Base-by-base conservation (phyloP, 1,284 basidiomycete species). In the Rhizoctonia solani region DNA sequence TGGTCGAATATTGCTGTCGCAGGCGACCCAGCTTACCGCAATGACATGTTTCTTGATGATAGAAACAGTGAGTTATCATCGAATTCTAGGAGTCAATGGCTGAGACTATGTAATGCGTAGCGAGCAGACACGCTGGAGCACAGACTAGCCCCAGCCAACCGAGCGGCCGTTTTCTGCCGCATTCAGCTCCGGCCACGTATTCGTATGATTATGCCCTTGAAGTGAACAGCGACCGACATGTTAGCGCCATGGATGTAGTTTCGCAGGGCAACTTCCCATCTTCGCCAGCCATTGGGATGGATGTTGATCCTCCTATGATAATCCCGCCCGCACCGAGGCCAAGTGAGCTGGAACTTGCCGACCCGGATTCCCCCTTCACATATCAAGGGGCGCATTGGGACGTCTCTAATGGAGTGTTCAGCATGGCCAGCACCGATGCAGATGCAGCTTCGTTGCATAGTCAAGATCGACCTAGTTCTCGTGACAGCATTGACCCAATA, bases 341-440 rank as follows among this genome's bases (percentile, higher is more conserved):
- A 2, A 37, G 8, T 21, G 49, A 41, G 14, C 34, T 52, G 29
- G 49, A 19, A n/a, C 27, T 53, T 8, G 5, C 3, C 2, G 32
- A 29, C 27, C 13, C 50, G 8, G 61, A 65, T 14, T 49, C 52
- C 41, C 49, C 61, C n/a, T 65, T 65, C 32, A 49, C 41, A 6
- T 65, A 42, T 37, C 21, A 39, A 9, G 41, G 50, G 8, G 50
- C 50, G 5, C 34, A 65, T 37, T 65, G 61, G 61, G 61, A 65
- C 27, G 39, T 27, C n/a, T 46, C 49, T n/a, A 6, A 42, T 11
- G 37, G 61, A 11, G 34, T 14, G 8, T 16, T 54, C 21, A 61
- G 58, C 21, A 30, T 42, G 29, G 46, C 46, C 4, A 50, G 46
- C 16, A 53, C 61, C 16, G 61, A 65, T 44, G 37, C 16, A 6